These are phyloP conservation scores for Harrya chromipes DNA, from an alignment of 768 basidiomycete genomes.

Conservation along the genomic window DNA sequence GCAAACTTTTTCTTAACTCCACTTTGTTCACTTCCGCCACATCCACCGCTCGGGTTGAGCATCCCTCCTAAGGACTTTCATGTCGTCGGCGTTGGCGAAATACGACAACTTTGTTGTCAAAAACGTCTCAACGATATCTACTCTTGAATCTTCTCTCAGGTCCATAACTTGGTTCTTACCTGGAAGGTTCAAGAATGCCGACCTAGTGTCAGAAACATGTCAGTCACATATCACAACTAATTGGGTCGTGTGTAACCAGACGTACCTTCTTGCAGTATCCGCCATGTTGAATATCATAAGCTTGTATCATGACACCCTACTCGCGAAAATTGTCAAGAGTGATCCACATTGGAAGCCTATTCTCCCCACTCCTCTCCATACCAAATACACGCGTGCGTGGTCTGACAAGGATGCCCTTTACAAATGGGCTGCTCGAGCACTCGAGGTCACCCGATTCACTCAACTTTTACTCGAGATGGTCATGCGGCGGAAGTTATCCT, in stretches of 20 bases:
- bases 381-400: constrained; percentile 91
- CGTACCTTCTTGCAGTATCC: constrained; percentile 55
- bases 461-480: constrained; percentile 92
- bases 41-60: neutral
- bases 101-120: constrained; percentile 84
- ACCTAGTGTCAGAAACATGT: constrained; percentile 93
- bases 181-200: constrained; percentile 96
- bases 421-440: constrained; percentile 70
- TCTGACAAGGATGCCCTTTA: constrained; percentile 65
- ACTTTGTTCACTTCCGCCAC: neutral
- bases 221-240: constrained; percentile 39
- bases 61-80: constrained; percentile 25
- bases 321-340: constrained; percentile 59
- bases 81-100: constrained; percentile 62
- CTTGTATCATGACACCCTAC: constrained; percentile 94
- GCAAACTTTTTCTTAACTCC: constrained; percentile 3
- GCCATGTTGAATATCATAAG: constrained; percentile 83
- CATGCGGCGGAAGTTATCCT: constrained; percentile 65
- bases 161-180: constrained; percentile 95
- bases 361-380: constrained; percentile 72
- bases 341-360: constrained; percentile 73
- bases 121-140: constrained; percentile 82
- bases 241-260: constrained; percentile 15
- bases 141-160: constrained; percentile 84
- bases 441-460: constrained; percentile 76